phyloP scores from a whole-genome alignment of 352 stramenopile species.

The Pythium vanterpoolii region DNA sequence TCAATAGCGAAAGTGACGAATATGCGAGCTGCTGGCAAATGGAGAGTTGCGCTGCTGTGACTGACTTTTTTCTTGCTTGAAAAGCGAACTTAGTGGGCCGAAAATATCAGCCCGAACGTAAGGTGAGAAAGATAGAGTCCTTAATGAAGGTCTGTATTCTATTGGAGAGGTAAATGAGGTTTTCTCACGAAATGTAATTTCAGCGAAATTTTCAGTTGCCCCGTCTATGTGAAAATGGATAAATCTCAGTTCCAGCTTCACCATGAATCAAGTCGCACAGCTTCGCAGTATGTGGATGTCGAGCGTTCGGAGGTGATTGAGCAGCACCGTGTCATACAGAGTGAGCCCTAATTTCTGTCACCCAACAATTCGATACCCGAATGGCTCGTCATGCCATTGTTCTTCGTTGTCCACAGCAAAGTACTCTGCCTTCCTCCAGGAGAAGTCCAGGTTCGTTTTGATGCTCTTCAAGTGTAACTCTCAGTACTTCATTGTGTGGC shows the following conservation, averaged over 20 bases:
- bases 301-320: background rate
- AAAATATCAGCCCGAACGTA: conserved; percentile 21
- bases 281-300: background rate
- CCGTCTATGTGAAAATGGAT: background rate
- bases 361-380: too few relatives aligned
- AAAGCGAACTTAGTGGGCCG: conserved; percentile 10
- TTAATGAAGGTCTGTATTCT: conserved; percentile 2
- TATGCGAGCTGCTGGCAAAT: background rate
- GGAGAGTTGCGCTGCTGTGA: background rate
- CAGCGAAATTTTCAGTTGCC: background rate
- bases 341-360: too few relatives aligned
- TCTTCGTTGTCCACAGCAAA: too few relatives aligned
- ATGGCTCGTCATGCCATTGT: too few relatives aligned
- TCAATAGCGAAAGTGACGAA: conserved; percentile 1
- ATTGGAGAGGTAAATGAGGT: background rate
- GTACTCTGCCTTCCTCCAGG: too few relatives aligned
- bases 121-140: background rate
- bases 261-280: background rate
- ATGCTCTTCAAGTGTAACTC: too few relatives aligned
- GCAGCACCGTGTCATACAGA: background rate
- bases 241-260: background rate
- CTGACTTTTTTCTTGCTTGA: conserved; percentile 14
- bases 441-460: too few relatives aligned
- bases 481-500: too few relatives aligned
- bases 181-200: background rate